Base-by-base conservation (phyloP, 2,329 filamentous ascomycete species). In the Anthostomella pinea region DNA sequence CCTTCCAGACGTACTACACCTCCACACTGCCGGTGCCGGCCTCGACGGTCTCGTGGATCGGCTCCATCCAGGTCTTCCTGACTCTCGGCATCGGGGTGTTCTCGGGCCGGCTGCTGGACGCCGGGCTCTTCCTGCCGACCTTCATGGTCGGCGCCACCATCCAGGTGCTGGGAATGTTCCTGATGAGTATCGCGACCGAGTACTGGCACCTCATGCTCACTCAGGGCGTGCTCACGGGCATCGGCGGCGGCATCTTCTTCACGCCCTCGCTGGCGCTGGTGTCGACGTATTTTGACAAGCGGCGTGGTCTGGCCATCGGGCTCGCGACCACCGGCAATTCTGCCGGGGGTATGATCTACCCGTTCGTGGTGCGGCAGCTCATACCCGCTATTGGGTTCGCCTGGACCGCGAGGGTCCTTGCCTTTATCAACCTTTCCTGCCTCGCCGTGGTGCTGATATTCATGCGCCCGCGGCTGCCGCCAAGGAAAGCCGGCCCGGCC, bases 381-480 rank as follows among this genome's bases (percentile, higher is more conserved):
- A 46, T 60, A 20, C 57, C 58, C 2, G 41, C 30, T 8, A 15
- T 61, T 3, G 57, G 58, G 3, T 61, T 60, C 21, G 53, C 53
- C 28, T 60, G 58, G 58, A 59, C 58, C 3, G 49, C 55, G 11
- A 49, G 58, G 30, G 54, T 59, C 6, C 47, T 60, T 10, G 58
- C 52, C n/a, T 59, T 61, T 18, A 56, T 89, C 24, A 97, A 97
- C 63, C 75, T 84, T 26, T 87, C 85, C 1, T 87, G 87, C 17
- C 81, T 97, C 30, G 81, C 95, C 18, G 80, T 95, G 45, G 91
- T 53, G 10, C 35, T 58, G 4, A 32, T 43, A 8, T 59, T 61
- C 36, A 57, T 61, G 57, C 46, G 56, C 6, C 52, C 58, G 6
- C 52, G 57, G 5, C 41, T 61, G 6, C 57, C 56, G 10, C 58